A percentile compares a stretch with the other conserved stretches of the same genome.
Conservation (phyloP, 169 alveolate genomes). For the Toxoplasma gondii region DNA sequence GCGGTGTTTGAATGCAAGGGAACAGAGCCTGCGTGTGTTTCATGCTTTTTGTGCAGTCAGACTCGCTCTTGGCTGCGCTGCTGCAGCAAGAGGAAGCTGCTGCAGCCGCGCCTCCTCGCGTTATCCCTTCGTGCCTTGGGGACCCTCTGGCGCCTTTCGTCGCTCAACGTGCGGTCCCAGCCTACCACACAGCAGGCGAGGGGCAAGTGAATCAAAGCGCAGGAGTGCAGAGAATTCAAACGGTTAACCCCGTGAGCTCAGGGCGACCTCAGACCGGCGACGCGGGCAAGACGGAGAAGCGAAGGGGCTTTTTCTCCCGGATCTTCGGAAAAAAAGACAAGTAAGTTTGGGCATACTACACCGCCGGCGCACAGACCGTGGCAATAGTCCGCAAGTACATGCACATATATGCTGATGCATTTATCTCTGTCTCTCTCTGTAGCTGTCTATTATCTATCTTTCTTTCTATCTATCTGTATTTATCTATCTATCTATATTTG, state of each 20-base stretch:
- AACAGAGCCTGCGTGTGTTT: neutral
- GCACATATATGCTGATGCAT: too few species aligned
- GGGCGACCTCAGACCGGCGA: neutral
- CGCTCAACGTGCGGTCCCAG: neutral
- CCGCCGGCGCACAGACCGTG: neutral
- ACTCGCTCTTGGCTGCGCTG: neutral
- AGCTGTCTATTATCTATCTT: too few species aligned
- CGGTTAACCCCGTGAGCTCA: neutral
- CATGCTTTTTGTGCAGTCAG: neutral
- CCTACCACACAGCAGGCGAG: neutral
- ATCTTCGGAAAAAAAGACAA: slow-evolving; percentile 19
- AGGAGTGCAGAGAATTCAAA: neutral
- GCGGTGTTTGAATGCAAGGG: too few species aligned
- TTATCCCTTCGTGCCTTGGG: neutral
- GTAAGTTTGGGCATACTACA: neutral
- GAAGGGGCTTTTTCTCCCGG: neutral
- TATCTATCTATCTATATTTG: too few species aligned
- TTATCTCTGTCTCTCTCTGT: too few species aligned
- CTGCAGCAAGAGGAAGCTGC: slow-evolving; percentile 14
- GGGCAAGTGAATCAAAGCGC: neutral
- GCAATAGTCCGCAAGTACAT: too few species aligned
- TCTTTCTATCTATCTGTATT: too few species aligned
- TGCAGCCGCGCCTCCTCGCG: neutral
- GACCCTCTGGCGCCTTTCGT: neutral
- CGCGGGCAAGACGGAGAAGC: neutral